Evolutionary conservation across 2,329 filamentous ascomycete species (phyloP).

Genomic region (Pyrenochaeta sp.): DNA sequence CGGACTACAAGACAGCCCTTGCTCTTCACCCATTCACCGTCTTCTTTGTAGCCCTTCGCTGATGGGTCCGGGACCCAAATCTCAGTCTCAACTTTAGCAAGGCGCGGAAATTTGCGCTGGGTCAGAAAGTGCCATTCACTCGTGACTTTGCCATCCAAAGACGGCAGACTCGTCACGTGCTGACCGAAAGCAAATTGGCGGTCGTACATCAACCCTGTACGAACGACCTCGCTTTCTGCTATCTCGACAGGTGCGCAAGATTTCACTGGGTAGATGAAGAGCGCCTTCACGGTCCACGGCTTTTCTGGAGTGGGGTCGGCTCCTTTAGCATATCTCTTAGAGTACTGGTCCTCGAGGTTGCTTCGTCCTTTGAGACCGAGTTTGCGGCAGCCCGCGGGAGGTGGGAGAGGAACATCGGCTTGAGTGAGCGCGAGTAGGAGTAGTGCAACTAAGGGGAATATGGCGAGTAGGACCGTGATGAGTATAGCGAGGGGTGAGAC

Average conservation of each 20-base stretch:
- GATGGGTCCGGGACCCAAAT: slow-evolving; percentile 75
- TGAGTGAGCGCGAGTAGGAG: slow-evolving; percentile 36
- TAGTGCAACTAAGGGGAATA: slow-evolving; percentile 32
- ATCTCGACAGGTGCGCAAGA: slow-evolving; percentile 82
- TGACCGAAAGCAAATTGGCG: slow-evolving; percentile 85
- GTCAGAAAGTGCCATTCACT: slow-evolving; percentile 75
- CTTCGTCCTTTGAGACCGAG: slow-evolving; percentile 59
- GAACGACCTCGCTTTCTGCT: slow-evolving; percentile 67
- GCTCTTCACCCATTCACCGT: slow-evolving; percentile 60
- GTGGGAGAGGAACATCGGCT: slow-evolving; percentile 26
- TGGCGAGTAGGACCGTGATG: slow-evolving; percentile 16
- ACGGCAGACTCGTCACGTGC: slow-evolving; percentile 54
- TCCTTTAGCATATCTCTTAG: slow-evolving; percentile 56
- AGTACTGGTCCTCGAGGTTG: slow-evolving; percentile 66
- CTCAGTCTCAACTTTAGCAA: slow-evolving; percentile 73
- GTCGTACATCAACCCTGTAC: slow-evolving; percentile 78
- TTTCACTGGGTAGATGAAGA: slow-evolving; percentile 85
- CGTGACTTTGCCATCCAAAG: slow-evolving; percentile 52
- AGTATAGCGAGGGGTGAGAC: slow-evolving; percentile 23
- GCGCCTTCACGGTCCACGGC: slow-evolving; percentile 66
- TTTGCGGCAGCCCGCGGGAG: slow-evolving; percentile 60
- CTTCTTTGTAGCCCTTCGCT: slow-evolving; percentile 59
- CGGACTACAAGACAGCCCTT: slow-evolving; percentile 71
- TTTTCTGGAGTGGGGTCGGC: slow-evolving; percentile 34
- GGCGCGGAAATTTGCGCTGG: slow-evolving; percentile 71